Evolutionary conservation across 768 basidiomycete genomes (phyloP).

Genomic region (Termitomyces sp.): DNA sequence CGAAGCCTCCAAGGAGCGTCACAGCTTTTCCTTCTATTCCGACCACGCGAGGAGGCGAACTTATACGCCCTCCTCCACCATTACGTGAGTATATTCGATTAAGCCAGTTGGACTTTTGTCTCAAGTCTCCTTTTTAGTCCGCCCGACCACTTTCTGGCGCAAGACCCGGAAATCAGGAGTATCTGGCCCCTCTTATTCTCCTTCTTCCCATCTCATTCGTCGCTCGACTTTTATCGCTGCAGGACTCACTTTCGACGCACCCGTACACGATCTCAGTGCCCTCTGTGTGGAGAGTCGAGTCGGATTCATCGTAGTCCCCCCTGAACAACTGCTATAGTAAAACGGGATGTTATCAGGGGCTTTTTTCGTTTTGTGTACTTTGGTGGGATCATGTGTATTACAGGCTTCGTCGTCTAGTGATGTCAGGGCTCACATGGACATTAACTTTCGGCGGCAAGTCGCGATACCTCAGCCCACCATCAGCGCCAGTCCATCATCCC

Average conservation of each 20-base stretch:
- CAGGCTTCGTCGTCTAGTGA: slow-evolving; percentile 5
- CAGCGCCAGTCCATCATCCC: slow-evolving; percentile 1
- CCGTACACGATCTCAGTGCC: slow-evolving; percentile 55
- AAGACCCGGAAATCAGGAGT: slow-evolving; percentile 69
- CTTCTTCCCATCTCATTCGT: slow-evolving; percentile 66
- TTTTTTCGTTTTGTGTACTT: slow-evolving; percentile 4
- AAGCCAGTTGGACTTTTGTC: neutral
- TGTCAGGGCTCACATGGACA: slow-evolving; percentile 4
- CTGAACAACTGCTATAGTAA: slow-evolving; percentile 28
- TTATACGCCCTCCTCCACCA: slow-evolving; percentile 56
- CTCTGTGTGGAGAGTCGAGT: slow-evolving; percentile 57
- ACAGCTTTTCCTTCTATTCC: slow-evolving; percentile 22
- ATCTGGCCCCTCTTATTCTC: slow-evolving; percentile 64
- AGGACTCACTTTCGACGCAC: slow-evolving; percentile 61
- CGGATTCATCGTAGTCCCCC: slow-evolving; percentile 37
- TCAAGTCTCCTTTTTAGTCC: slow-evolving; percentile 36
- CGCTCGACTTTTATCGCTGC: slow-evolving; percentile 78
- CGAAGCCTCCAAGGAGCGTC: slow-evolving; percentile 21
- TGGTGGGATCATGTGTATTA: neutral
- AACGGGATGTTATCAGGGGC: slow-evolving; percentile 3
- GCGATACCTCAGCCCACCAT: neutral
- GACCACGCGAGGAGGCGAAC: slow-evolving; percentile 36
- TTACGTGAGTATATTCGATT: slow-evolving; percentile 41
- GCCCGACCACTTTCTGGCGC: slow-evolving; percentile 81
- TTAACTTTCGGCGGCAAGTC: slow-evolving; percentile 9